Evolutionary conservation across 129 eudicot species (phyloP).

Genomic region (Glebionis coronaria): DNA sequence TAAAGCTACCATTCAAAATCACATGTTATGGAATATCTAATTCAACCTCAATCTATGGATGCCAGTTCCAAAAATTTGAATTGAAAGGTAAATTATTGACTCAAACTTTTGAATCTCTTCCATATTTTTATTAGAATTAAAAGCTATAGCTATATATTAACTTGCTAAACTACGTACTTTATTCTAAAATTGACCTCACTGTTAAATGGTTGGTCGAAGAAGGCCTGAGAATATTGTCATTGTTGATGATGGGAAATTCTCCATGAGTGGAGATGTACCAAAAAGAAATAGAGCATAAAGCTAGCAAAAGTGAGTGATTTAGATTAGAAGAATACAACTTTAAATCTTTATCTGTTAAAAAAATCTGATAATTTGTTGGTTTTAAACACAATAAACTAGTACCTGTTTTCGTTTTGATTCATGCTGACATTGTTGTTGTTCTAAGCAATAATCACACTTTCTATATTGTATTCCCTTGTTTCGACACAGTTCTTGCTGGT

Average conservation of each 20-base stretch:
- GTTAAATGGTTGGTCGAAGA: slow-evolving; percentile 8
- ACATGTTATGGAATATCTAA: not conserved
- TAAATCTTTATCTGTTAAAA: not conserved
- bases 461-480: no score
- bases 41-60: not conserved
- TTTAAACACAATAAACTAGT: no score
- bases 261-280: not conserved
- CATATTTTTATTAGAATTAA: no score
- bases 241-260: slow-evolving; percentile 20
- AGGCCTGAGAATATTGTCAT: slow-evolving; percentile 16
- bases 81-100: no score
- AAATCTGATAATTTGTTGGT: no score
- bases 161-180: not conserved
- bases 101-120: no score
- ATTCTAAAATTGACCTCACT: not conserved
- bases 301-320: slow-evolving; percentile 1
- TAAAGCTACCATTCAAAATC: not conserved
- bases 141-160: not conserved
- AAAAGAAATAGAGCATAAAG: slow-evolving; percentile 16
- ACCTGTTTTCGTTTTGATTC: no score
- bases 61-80: no score
- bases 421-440: no score
- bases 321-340: not conserved
- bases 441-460: no score
- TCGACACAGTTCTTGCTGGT: no score